Evolutionary conservation across 2,329 filamentous ascomycete species (phyloP).

Genomic region (Xylaria sp.): DNA sequence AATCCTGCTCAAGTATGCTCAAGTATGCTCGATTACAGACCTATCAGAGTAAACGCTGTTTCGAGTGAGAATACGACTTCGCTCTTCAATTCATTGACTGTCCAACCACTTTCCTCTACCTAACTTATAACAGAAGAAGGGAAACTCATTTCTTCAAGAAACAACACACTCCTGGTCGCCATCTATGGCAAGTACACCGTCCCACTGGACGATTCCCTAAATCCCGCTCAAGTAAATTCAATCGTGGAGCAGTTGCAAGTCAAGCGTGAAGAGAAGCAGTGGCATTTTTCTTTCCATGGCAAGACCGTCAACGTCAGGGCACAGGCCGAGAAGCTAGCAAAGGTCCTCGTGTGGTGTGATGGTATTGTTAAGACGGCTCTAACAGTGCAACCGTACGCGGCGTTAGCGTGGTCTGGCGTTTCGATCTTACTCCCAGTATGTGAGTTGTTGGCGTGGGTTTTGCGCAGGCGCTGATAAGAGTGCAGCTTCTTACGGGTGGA

Average conservation of each 20-base stretch:
- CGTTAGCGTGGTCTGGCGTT: constrained; percentile 13
- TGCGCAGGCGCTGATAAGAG: not conserved
- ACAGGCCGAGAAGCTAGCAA: constrained; percentile 8
- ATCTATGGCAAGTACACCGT: not conserved
- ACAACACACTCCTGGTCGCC: not conserved
- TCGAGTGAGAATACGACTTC: no score
- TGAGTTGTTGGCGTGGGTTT: not conserved
- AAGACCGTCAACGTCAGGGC: not conserved
- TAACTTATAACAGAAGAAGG: no score
- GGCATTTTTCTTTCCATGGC: not conserved
- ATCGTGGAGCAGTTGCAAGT: constrained; percentile 2
- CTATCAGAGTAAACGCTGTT: no score
- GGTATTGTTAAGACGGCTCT: constrained; percentile 5
- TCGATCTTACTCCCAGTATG: constrained; percentile 12
- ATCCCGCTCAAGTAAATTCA: not conserved
- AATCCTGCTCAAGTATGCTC: no score
- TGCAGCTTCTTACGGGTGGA: constrained; percentile 8
- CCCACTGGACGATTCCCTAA: not conserved
- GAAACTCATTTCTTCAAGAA: no score
- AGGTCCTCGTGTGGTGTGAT: constrained; percentile 3
- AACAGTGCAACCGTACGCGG: constrained; percentile 8
- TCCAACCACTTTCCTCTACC: no score
- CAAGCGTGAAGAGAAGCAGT: constrained; percentile 3
- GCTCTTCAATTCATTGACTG: no score
- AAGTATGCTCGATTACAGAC: no score